A percentile compares a stretch with the other conserved stretches of the same genome.
phyloP scores from a whole-genome alignment of 2,329 filamentous ascomycete genomes.

The Venturia carpophila region DNA sequence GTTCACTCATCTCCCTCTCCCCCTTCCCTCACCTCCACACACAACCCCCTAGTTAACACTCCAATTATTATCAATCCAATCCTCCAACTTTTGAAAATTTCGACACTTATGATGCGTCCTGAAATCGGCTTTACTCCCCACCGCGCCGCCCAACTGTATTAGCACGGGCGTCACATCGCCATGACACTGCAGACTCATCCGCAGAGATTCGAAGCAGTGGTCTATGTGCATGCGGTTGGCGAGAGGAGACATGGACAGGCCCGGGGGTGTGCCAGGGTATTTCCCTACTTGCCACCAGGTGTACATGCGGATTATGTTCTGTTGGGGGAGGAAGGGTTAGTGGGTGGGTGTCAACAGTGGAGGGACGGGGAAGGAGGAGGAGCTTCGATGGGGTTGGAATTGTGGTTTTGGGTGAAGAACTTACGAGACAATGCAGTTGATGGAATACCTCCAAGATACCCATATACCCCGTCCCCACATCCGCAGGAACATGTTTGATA shows the following conservation, averaged over 20 bases:
- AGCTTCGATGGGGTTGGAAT: too few species aligned
- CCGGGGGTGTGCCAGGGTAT: conserved; percentile 8
- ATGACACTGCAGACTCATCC: conserved; percentile 19
- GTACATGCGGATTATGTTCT: conserved; percentile 18
- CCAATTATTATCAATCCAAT: conserved; percentile 17
- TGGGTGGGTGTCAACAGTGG: too few species aligned
- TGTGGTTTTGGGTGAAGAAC: too few species aligned
- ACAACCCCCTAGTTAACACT: not conserved
- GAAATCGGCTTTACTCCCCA: conserved; percentile 19
- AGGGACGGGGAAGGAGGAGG: not conserved
- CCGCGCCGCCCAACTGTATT: conserved; percentile 14
- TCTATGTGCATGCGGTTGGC: conserved; percentile 19
- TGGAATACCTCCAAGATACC: conserved; percentile 21
- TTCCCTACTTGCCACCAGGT: conserved; percentile 18
- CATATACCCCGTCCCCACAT: conserved; percentile 16
- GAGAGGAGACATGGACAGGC: not conserved
- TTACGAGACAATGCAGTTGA: conserved; percentile 20
- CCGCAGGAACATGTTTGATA: not conserved
- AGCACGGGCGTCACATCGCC: conserved; percentile 19
- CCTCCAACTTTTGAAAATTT: conserved; percentile 15
- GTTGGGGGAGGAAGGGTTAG: not conserved
- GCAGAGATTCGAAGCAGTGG: conserved; percentile 20
- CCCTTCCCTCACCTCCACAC: not conserved
- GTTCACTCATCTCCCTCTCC: not conserved
- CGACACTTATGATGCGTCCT: conserved; percentile 19